Conservation (phyloP, 2,329 filamentous ascomycete species). For the Tolypocladium sp. region DNA sequence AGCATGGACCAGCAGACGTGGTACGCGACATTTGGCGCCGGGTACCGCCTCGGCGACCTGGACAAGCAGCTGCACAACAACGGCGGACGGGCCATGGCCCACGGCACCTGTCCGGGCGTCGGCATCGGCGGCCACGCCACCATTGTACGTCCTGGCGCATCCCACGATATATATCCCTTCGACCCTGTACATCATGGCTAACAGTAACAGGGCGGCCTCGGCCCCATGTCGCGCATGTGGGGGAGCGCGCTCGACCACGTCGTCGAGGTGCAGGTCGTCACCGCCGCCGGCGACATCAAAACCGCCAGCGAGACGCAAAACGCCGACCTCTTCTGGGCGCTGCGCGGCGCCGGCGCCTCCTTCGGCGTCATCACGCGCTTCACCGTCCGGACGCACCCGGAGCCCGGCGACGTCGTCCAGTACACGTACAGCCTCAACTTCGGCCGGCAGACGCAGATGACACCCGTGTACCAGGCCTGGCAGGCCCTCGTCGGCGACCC, state of each 20-base stretch:
- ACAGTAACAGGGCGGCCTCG: slow-evolving; percentile 40
- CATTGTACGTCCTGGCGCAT: slow-evolving; percentile 28
- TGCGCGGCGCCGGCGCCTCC: slow-evolving; percentile 46
- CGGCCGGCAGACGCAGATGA: slow-evolving; percentile 36
- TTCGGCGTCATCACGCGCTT: slow-evolving; percentile 52
- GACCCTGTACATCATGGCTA: background rate
- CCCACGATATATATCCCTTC: background rate
- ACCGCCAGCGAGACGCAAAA: slow-evolving; percentile 38
- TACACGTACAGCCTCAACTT: slow-evolving; percentile 48
- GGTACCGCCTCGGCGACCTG: slow-evolving; percentile 41
- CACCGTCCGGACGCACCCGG: slow-evolving; percentile 44
- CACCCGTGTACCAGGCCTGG: slow-evolving; percentile 45
- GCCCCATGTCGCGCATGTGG: slow-evolving; percentile 51
- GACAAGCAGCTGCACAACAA: slow-evolving; percentile 38
- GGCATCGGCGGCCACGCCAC: slow-evolving; percentile 51
- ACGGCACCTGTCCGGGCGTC: slow-evolving; percentile 50
- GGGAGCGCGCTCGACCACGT: slow-evolving; percentile 47
- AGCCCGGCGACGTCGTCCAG: slow-evolving; percentile 45
- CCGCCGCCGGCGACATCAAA: slow-evolving; percentile 41
- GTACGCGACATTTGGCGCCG: slow-evolving; percentile 46
- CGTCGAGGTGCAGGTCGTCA: slow-evolving; percentile 45
- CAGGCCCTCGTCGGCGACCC: slow-evolving; percentile 46
- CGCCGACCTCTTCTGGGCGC: slow-evolving; percentile 44
- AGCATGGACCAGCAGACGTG: slow-evolving; percentile 42
- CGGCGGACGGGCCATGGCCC: slow-evolving; percentile 47